Conservation (phyloP, 306 rosid species). For the Quercus mongolica region DNA sequence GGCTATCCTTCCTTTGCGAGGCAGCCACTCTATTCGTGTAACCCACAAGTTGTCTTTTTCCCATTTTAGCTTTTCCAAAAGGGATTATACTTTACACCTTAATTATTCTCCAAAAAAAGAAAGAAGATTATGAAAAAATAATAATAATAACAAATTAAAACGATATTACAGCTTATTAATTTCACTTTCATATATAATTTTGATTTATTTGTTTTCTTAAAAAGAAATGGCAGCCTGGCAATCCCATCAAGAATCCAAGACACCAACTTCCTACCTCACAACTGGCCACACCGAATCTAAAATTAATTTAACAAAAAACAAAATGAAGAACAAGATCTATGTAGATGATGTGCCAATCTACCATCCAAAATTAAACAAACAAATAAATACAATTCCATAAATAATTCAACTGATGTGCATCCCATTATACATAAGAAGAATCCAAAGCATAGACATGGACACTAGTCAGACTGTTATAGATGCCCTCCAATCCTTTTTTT, state of each 20-base stretch:
- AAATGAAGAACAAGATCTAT: neutral
- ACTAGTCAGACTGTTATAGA: constrained; percentile 9
- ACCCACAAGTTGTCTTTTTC: constrained; percentile 1
- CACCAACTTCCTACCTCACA: constrained; percentile 8
- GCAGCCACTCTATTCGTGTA: constrained; percentile 14
- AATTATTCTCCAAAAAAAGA: neutral
- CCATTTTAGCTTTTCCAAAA: constrained; percentile 15
- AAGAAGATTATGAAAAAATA: neutral
- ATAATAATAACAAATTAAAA: neutral
- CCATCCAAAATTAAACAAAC: constrained; percentile 12
- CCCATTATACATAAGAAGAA: constrained; percentile 24
- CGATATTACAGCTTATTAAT: constrained; percentile 5
- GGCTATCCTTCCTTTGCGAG: constrained; percentile 21
- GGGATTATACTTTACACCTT: constrained; percentile 41
- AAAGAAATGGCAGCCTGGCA: constrained; percentile 6
- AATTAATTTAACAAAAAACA: neutral
- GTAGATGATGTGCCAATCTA: constrained; percentile 13
- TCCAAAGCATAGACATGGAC: constrained; percentile 23
- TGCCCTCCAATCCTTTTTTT: neutral
- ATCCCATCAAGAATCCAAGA: constrained; percentile 18
- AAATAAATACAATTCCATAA: constrained; percentile 26
- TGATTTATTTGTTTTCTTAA: neutral
- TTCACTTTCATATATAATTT: neutral
- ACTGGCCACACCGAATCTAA: constrained; percentile 6
- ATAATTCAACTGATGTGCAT: constrained; percentile 18